These are phyloP conservation scores for Diaporthe ampelina DNA, from an alignment of 2,329 filamentous ascomycete species.

Conservation along the genomic window DNA sequence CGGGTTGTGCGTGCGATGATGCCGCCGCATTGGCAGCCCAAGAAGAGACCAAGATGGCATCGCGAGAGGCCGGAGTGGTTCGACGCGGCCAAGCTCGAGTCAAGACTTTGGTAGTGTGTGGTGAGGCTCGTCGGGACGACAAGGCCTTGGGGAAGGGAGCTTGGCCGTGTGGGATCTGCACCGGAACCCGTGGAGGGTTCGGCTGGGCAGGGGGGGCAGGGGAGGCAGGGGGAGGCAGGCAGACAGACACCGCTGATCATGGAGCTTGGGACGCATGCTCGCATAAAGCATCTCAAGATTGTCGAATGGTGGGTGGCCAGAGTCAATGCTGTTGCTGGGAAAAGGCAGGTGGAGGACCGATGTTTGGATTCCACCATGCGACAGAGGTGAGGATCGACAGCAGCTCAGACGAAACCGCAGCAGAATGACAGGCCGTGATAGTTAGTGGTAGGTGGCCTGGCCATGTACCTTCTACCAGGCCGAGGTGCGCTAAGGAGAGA, in stretches of 20 bases:
- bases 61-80: slow-evolving; percentile 18
- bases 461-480: background rate
- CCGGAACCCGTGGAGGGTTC: slow-evolving; percentile 7
- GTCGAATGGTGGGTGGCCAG: slow-evolving; percentile 5
- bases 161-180: slow-evolving; percentile 27
- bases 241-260: slow-evolving; percentile 5
- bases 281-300: slow-evolving; percentile 23
- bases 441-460: background rate
- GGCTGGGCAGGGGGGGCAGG: slow-evolving; percentile 25
- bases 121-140: slow-evolving; percentile 21
- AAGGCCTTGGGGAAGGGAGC: slow-evolving; percentile 12
- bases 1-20: slow-evolving; percentile 20
- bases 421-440: too few relatives aligned
- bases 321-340: slow-evolving; percentile 9
- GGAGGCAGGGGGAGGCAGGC: too few relatives aligned
- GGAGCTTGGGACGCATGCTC: slow-evolving; percentile 22
- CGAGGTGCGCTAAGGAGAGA: background rate
- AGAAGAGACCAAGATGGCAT: slow-evolving; percentile 15
- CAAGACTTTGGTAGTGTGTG: slow-evolving; percentile 18
- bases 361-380: slow-evolving; percentile 27
- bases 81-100: slow-evolving; percentile 28
- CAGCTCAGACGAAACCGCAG: slow-evolving; percentile 29
- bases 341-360: slow-evolving; percentile 6
- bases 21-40: slow-evolving; percentile 10
- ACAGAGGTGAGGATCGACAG: slow-evolving; percentile 25